phyloP scores from a whole-genome alignment of 805 yeast genomes.

The Lipomyces orientalis region DNA sequence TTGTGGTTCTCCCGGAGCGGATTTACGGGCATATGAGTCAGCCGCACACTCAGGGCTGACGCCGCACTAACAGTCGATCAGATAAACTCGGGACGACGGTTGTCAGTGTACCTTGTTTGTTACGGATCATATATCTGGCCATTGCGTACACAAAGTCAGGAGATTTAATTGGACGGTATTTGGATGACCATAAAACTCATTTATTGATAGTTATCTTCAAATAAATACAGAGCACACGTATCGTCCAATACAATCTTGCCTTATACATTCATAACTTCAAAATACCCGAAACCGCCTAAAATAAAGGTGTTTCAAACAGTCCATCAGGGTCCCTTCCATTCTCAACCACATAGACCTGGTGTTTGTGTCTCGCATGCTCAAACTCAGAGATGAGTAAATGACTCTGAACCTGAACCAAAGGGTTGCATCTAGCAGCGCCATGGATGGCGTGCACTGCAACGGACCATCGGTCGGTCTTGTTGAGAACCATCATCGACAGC shows the following conservation, averaged over 20 bases:
- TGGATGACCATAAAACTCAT: no score
- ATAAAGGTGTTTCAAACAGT: constrained; percentile 33
- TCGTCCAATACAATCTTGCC: background rate
- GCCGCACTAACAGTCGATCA: no score
- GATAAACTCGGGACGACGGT: no score
- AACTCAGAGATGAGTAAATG: constrained; percentile 28
- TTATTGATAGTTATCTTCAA: background rate
- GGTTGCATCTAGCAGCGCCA: constrained; percentile 31
- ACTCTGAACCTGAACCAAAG: constrained; percentile 24
- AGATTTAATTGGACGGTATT: no score
- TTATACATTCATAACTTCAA: background rate
- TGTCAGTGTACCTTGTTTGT: no score
- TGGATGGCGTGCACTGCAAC: constrained; percentile 33
- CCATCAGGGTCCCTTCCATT: constrained; percentile 36
- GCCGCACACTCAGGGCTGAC: no score
- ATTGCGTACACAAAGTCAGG: no score
- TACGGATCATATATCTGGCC: no score
- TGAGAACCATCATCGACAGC: constrained; percentile 36
- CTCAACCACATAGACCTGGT: constrained; percentile 31
- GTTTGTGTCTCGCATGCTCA: constrained; percentile 30
- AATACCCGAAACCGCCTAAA: constrained; percentile 9
- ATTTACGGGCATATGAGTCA: no score
- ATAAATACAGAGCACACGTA: background rate
- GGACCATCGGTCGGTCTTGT: constrained; percentile 34
- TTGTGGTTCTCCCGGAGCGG: no score